Evolutionary conservation across 2,329 filamentous ascomycete species (phyloP).

Genomic region (Colletotrichum tanaceti): DNA sequence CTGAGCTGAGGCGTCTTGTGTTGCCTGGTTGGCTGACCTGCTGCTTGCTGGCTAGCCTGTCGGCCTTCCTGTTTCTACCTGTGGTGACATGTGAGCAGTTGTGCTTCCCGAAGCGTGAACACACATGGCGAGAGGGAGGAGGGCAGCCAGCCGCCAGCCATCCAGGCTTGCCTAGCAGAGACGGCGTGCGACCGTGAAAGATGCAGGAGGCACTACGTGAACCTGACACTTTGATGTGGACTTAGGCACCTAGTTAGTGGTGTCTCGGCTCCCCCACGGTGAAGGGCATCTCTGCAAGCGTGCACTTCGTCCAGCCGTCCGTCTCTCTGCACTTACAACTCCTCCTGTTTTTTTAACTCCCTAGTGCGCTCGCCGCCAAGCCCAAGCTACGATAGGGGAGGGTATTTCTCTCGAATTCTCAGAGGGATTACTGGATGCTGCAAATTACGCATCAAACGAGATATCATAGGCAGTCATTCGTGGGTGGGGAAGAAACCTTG

Average conservation of each 20-base stretch:
- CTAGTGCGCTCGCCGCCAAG: background rate
- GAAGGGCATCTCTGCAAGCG: conserved; percentile 37
- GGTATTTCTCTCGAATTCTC: background rate
- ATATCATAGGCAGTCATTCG: no score
- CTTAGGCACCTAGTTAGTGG: conserved; percentile 22
- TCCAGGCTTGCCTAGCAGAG: conserved; percentile 32
- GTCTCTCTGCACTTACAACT: background rate
- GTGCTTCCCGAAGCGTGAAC: conserved; percentile 27
- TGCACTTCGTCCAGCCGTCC: conserved; percentile 11
- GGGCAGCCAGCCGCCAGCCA: conserved; percentile 12
- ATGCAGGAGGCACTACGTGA: conserved; percentile 18
- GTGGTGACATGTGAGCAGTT: conserved; percentile 39
- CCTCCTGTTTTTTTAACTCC: background rate
- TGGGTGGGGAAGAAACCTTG: no score
- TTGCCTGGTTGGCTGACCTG: conserved; percentile 12
- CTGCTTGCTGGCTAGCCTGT: conserved; percentile 11
- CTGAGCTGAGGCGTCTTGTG: conserved; percentile 31
- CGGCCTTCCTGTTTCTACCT: conserved; percentile 20
- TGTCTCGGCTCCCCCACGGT: conserved; percentile 33
- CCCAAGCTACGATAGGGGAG: background rate
- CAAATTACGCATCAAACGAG: no score
- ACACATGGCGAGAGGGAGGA: background rate
- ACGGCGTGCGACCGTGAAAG: conserved; percentile 25
- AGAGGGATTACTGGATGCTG: background rate
- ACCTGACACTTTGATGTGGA: conserved; percentile 37